A percentile compares a stretch with the other conserved stretches of the same genome.
Evolutionary conservation across 2,329 filamentous ascomycete species (phyloP).

Genomic region (Cryphonectria parasitica): DNA sequence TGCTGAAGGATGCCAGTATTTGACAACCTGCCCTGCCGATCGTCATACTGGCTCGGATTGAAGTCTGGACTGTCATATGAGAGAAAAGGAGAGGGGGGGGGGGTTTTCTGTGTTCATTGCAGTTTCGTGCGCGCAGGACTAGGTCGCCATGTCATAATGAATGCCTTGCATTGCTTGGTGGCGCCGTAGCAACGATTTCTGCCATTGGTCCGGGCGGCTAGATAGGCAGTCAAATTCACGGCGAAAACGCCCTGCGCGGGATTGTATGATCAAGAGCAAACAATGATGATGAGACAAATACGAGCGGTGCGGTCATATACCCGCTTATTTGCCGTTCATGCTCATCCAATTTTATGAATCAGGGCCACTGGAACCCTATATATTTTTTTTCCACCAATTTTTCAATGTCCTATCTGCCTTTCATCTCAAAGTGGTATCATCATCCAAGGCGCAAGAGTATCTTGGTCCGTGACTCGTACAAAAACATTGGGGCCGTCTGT

Average conservation of each 20-base stretch:
- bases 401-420: not conserved
- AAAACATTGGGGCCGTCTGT: slow-evolving; percentile 14
- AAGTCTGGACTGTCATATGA: not conserved
- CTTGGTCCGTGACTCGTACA: slow-evolving; percentile 20
- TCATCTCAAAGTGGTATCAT: slow-evolving; percentile 22
- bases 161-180: not conserved
- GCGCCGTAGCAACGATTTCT: too few relatives aligned
- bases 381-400: not conserved
- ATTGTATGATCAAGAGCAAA: not conserved
- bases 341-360: slow-evolving; percentile 13
- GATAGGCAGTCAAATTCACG: not conserved
- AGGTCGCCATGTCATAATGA: not conserved
- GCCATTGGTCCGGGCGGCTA: not conserved
- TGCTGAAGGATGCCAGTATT: not conserved
- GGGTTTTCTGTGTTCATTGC: not conserved
- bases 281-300: not conserved
- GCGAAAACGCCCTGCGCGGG: not conserved
- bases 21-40: not conserved
- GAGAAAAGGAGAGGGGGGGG: not conserved
- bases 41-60: not conserved
- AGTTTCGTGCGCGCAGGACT: not conserved
- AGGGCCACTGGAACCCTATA: not conserved
- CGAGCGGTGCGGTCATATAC: not conserved
- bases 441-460: slow-evolving; percentile 10
- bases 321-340: slow-evolving; percentile 12